Conservation (phyloP, 305 asterid species). For the Rubia balearica region DNA sequence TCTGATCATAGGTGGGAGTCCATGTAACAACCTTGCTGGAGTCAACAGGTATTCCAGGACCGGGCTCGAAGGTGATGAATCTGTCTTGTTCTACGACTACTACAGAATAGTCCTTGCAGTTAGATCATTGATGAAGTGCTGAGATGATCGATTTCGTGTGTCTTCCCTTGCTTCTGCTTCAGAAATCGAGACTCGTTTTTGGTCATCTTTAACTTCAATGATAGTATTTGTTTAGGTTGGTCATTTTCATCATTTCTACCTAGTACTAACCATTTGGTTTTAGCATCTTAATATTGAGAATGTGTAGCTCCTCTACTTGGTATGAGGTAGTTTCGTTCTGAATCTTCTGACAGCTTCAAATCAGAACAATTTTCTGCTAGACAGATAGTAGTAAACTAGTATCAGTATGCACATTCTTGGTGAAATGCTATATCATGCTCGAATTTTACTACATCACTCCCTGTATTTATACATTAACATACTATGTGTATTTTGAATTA, state of each 20-base stretch:
- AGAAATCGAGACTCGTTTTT: neutral
- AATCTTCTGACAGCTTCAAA: neutral
- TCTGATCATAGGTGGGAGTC: constrained; percentile 47
- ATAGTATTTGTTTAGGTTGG: neutral
- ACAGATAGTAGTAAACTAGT: neutral
- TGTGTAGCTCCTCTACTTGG: neutral
- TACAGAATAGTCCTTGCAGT: constrained; percentile 27
- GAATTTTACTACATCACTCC: no score
- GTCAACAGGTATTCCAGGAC: constrained; percentile 38
- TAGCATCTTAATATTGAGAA: neutral
- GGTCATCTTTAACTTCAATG: neutral
- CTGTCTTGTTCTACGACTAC: constrained; percentile 33
- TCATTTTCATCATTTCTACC: neutral
- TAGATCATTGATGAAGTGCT: neutral
- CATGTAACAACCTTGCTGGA: constrained; percentile 46
- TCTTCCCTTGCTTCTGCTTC: neutral
- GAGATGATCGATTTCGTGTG: neutral
- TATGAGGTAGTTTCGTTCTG: neutral
- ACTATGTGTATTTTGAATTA: no score
- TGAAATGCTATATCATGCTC: no score
- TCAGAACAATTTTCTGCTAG: neutral
- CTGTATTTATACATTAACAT: no score
- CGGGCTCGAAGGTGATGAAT: constrained; percentile 40
- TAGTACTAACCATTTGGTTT: neutral
- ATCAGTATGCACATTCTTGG: neutral